These are phyloP conservation scores for Glycine soja DNA, from an alignment of 306 rosid species.

Conservation along the genomic window DNA sequence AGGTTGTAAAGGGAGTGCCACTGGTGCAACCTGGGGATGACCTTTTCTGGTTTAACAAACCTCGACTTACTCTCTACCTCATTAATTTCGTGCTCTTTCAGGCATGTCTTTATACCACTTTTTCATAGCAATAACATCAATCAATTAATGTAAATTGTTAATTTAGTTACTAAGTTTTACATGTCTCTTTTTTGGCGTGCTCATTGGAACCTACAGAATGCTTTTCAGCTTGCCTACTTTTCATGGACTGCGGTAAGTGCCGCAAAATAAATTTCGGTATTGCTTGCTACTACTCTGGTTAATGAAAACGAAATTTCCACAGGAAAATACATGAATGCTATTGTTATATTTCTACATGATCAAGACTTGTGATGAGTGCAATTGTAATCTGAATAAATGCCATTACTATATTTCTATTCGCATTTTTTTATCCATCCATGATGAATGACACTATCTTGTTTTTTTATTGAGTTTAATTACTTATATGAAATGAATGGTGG, in stretches of 20 bases:
- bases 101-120: not conserved
- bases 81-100: slow-evolving; percentile 19
- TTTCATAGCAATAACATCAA: not conserved
- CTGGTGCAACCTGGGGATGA: slow-evolving; percentile 23
- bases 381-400: not conserved
- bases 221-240: slow-evolving; percentile 15
- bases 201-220: not conserved
- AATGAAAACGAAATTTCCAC: not conserved
- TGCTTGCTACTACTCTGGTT: not conserved
- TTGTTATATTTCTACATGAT: not conserved
- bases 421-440: too few species aligned
- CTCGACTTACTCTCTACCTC: slow-evolving; percentile 19
- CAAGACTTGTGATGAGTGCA: not conserved
- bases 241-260: slow-evolving; percentile 17
- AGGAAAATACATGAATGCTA: not conserved
- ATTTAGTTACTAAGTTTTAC: not conserved
- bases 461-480: too few species aligned
- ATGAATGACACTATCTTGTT: too few species aligned
- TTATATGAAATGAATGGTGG: not conserved
- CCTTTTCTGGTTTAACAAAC: slow-evolving; percentile 19
- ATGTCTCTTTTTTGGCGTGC: not conserved
- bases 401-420: too few species aligned
- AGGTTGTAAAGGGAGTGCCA: slow-evolving; percentile 7
- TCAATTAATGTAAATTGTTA: not conserved
- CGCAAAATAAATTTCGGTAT: not conserved